Evolutionary conservation across 2,329 filamentous ascomycete species (phyloP).

Genomic region (Neoarthrinium moseri): DNA sequence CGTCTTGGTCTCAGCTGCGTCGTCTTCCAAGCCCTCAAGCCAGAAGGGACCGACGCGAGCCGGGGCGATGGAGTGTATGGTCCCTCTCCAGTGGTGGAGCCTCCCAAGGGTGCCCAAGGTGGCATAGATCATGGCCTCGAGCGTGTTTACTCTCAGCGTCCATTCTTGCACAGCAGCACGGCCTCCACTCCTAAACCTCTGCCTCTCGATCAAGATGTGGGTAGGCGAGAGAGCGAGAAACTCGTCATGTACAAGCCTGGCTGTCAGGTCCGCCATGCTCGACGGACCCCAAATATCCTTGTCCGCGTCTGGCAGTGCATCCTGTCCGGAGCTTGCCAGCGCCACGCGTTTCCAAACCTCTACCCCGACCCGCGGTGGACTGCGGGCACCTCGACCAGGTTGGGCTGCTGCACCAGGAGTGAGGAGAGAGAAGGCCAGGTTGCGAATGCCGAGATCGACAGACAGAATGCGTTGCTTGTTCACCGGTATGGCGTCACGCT

Average conservation of each 20-base stretch:
- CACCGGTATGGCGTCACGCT: slow-evolving; percentile 17
- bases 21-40: slow-evolving; percentile 23
- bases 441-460: slow-evolving; percentile 82
- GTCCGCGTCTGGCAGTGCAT: background rate
- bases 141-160: slow-evolving; percentile 78
- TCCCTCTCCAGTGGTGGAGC: slow-evolving; percentile 39
- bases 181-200: slow-evolving; percentile 63
- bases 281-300: slow-evolving; percentile 31
- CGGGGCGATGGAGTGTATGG: slow-evolving; percentile 51
- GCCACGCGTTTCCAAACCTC: slow-evolving; percentile 34
- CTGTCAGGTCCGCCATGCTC: slow-evolving; percentile 31
- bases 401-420: slow-evolving; percentile 20
- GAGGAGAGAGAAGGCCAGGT: slow-evolving; percentile 72
- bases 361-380: slow-evolving; percentile 21
- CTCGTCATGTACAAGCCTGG: slow-evolving; percentile 30
- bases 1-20: too few species aligned
- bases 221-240: slow-evolving; percentile 56
- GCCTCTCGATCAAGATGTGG: slow-evolving; percentile 67
- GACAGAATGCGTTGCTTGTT: slow-evolving; percentile 56
- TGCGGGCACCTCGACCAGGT: slow-evolving; percentile 6
- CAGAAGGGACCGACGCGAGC: slow-evolving; percentile 56
- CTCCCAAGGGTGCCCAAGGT: slow-evolving; percentile 56
- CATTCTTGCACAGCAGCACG: slow-evolving; percentile 70
- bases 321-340: slow-evolving; percentile 12
- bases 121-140: slow-evolving; percentile 80